Conservation (phyloP, 129 eudicot species). For the Tagetes erecta region DNA sequence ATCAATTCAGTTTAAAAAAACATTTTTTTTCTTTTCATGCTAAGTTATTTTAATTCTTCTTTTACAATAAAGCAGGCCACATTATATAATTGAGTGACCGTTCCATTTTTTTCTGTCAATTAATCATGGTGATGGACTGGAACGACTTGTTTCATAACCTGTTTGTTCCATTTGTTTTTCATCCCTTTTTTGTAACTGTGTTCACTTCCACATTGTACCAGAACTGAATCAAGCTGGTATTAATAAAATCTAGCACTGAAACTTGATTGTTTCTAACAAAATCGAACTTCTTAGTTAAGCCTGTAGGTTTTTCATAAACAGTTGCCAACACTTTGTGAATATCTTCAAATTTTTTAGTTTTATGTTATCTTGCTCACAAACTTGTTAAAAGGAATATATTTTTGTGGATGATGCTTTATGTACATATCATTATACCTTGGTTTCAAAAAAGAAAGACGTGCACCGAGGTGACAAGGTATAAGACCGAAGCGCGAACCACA, state of each 20-base stretch:
- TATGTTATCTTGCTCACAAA: neutral
- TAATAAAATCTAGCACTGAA: slow-evolving; percentile 1
- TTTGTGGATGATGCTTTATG: neutral
- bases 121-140: neutral
- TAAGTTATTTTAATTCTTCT: neutral
- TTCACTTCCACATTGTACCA: neutral
- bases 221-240: neutral
- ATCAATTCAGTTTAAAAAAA: neutral
- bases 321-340: slow-evolving; percentile 10
- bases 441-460: no score
- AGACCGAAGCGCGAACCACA: no score
- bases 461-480: no score
- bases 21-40: neutral
- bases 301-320: neutral
- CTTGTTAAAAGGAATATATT: neutral
- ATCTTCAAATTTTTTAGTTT: neutral
- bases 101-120: neutral
- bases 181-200: neutral
- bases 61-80: neutral
- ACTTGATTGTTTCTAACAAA: neutral
- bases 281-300: neutral
- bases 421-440: neutral
- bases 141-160: neutral
- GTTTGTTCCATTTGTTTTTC: neutral
- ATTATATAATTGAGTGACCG: neutral